These are phyloP conservation scores for Pseudofabraea citricarpa DNA, from an alignment of 2,329 filamentous ascomycete species.

Conservation along the genomic window DNA sequence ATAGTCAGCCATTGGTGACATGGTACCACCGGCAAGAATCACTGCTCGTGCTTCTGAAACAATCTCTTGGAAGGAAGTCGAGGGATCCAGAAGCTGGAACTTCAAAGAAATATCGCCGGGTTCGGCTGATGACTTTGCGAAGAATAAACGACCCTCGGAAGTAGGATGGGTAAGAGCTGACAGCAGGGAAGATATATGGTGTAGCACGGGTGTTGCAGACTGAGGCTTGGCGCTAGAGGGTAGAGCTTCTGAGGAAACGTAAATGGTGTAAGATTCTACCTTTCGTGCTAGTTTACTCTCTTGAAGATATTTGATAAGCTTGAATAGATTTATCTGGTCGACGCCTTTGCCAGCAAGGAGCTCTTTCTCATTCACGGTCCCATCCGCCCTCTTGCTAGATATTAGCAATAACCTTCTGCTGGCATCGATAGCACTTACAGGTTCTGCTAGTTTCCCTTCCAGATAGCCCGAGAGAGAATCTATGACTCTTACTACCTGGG, in stretches of 20 bases:
- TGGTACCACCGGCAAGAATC: constrained; percentile 89
- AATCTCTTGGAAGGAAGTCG: constrained; percentile 84
- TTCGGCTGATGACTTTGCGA: constrained; percentile 38
- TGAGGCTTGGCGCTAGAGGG: constrained; percentile 6
- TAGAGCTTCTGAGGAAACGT: constrained; percentile 32
- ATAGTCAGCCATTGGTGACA: constrained; percentile 96
- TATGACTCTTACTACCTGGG: constrained; percentile 78
- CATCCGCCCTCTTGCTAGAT: constrained; percentile 44
- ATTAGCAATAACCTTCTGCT: not conserved
- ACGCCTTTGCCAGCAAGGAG: constrained; percentile 80
- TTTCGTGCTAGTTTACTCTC: constrained; percentile 92
- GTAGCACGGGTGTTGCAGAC: constrained; percentile 28
- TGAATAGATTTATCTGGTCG: constrained; percentile 92
- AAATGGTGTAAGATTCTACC: constrained; percentile 79
- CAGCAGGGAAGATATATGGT: constrained; percentile 64
- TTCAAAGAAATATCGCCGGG: constrained; percentile 56
- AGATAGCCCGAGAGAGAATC: constrained; percentile 73
- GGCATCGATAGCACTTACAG: no score
- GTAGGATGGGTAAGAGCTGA: constrained; percentile 82
- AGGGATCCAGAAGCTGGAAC: constrained; percentile 87
- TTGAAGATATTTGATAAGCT: constrained; percentile 80
- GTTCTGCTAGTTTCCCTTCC: constrained; percentile 43
- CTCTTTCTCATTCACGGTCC: constrained; percentile 63
- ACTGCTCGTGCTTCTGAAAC: constrained; percentile 81
- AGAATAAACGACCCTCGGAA: constrained; percentile 62